phyloP scores from a whole-genome alignment of 2,329 filamentous ascomycete species.

The Arthrinium phaeospermum region DNA sequence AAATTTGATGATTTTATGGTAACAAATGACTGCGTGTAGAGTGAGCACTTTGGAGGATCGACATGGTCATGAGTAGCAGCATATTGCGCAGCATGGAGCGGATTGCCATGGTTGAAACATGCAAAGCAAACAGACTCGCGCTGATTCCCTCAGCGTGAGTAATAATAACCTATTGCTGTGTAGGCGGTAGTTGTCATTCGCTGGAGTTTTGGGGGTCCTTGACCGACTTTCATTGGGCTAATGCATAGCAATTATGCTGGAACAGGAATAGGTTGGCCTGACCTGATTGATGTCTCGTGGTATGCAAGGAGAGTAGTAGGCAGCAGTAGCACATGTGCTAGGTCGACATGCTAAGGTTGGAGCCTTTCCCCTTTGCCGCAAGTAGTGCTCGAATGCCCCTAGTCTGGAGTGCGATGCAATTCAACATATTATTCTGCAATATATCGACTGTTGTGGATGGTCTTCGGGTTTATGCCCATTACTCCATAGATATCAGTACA shows the following conservation, averaged over 20 bases:
- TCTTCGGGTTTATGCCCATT: not conserved
- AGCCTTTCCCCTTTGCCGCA: not conserved
- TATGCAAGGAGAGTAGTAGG: not conserved
- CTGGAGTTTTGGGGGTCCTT: constrained; percentile 1
- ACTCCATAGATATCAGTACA: not conserved
- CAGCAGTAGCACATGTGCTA: constrained; percentile 2
- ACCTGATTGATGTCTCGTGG: not conserved
- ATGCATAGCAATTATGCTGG: constrained; percentile 10
- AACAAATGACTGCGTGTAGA: not conserved
- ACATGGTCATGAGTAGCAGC: not conserved
- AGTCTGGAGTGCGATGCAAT: not conserved
- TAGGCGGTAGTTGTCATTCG: not conserved
- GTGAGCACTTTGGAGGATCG: not conserved
- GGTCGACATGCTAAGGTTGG: not conserved
- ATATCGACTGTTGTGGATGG: not conserved
- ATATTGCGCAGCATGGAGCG: not conserved
- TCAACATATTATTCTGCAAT: not conserved
- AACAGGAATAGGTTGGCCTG: constrained; percentile 11
- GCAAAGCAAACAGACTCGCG: not conserved
- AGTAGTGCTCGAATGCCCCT: not conserved
- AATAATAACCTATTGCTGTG: not conserved
- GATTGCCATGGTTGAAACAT: not conserved
- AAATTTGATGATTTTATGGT: constrained; percentile 13
- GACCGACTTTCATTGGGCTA: constrained; percentile 11
- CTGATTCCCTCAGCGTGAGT: not conserved